Percentiles rank a stretch among this genome's conserved stretches.
Evolutionary conservation across 371 early-diverging fungal species (phyloP).

Genomic region (Zychaea mexicana): DNA sequence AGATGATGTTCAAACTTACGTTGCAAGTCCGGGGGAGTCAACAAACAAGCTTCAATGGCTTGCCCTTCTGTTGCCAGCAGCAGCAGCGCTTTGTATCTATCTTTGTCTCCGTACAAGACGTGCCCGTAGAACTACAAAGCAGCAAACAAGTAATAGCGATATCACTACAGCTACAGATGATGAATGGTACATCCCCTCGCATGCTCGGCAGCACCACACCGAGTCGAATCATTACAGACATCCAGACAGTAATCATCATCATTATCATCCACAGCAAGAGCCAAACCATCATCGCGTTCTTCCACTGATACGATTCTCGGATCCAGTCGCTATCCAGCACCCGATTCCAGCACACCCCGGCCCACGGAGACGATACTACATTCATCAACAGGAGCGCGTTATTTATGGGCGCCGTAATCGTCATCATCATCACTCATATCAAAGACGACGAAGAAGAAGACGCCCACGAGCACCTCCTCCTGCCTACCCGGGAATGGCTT

Average conservation of each 20-base stretch:
- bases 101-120: slow-evolving; percentile 15
- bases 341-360: neutral
- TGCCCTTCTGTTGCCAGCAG: slow-evolving; percentile 18
- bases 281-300: neutral
- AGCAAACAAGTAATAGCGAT: neutral
- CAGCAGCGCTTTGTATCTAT: slow-evolving; percentile 4
- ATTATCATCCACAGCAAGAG: neutral
- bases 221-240: no score
- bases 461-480: slow-evolving; percentile 11
- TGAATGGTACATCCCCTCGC: slow-evolving; percentile 3
- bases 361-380: neutral
- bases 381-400: neutral
- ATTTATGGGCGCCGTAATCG: neutral
- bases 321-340: neutral
- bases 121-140: slow-evolving; percentile 5
- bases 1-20: neutral
- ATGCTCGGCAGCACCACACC: neutral
- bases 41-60: slow-evolving; percentile 24
- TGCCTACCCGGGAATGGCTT: neutral
- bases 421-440: neutral
- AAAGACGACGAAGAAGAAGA: neutral
- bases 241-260: neutral
- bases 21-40: neutral
- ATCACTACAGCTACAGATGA: neutral
- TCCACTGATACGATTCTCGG: slow-evolving; percentile 2